Base-by-base conservation (phyloP, 371 early-diverging fungal species). In the Mucor saturninus region DNA sequence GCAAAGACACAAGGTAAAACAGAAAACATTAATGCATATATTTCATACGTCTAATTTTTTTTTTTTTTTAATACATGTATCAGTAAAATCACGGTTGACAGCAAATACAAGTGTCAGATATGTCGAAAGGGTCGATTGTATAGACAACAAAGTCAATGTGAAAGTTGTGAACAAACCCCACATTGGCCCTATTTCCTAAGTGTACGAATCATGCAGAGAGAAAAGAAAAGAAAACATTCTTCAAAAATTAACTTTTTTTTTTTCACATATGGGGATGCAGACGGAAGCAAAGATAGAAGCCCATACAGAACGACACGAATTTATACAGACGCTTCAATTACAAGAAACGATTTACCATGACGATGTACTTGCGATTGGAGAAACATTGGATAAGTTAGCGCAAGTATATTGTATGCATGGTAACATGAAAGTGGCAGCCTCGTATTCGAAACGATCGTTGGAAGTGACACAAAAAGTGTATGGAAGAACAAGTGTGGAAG, bases 401-500 rank as follows among this genome's bases (percentile, higher is more conserved):
- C 58, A 59, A 29, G 21, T 49, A 5, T 60, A 58, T 31, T 69
- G 65, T 11, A 30, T 35, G 28, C 4, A 37, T 1, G 64, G 67
- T 8, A 49, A 63, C 4, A 56, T 64, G 32, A 39, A 30, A 4
- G 11, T 13, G 11, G 68, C 78, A 1, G 57, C 62, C 5, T 40
- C 58, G 5, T 75, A 62, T 40, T 45, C 59, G 9, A 55, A 52
- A 21, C 37, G 37, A 29, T 78, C 78, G 2, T 35, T 73, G 8
- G 39, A 49, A 3, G 66, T 71, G 26, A 63, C 65, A 2, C 39
- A 60, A 21, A 39, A 57, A 10, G 50, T 66, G 3, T 75, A 61
- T 55, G 78, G 78, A 8, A 38, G 46, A 14, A 35, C 30, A 0
- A 78, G 78, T 28, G 31, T 68, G 4, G 78, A 78, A 62, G 52